Evolutionary conservation across 495 filamentous ascomycete species (phyloP).

Genomic region (Gamarada debralockiae): DNA sequence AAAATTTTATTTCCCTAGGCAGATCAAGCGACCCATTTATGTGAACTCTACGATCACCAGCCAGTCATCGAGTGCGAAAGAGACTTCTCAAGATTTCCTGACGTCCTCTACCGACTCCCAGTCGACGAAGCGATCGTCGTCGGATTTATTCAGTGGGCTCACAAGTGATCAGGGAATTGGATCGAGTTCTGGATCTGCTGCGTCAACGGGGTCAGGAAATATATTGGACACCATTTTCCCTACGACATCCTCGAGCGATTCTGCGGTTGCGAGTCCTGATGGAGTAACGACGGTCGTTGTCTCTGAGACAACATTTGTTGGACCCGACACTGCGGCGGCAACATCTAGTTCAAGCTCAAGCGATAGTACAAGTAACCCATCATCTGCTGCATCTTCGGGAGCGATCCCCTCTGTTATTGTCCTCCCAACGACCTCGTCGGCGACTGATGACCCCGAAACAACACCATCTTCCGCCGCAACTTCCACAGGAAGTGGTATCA

Average conservation of each 20-base stretch:
- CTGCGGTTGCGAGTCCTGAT: not conserved
- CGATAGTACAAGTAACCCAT: no score
- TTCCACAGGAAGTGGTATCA: constrained; percentile 15
- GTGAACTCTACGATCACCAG: constrained; percentile 42
- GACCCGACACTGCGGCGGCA: not conserved
- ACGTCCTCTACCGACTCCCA: constrained; percentile 4
- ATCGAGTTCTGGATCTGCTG: constrained; percentile 1
- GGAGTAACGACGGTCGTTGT: constrained; percentile 26
- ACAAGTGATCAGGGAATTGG: constrained; percentile 2
- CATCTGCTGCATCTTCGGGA: constrained; percentile 18
- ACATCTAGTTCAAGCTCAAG: no score
- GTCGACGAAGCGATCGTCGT: constrained; percentile 15
- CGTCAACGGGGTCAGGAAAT: not conserved
- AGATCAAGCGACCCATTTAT: constrained; percentile 53
- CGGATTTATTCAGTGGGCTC: constrained; percentile 13
- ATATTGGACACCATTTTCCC: not conserved
- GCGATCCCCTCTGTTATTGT: constrained; percentile 10
- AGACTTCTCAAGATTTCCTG: constrained; percentile 14
- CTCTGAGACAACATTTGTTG: constrained; percentile 21
- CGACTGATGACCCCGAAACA: constrained; percentile 1
- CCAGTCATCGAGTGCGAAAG: constrained; percentile 10
- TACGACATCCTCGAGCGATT: not conserved
- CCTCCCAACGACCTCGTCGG: constrained; percentile 12
- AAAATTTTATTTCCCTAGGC: constrained; percentile 55
- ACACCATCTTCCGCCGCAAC: constrained; percentile 14